Base-by-base conservation (phyloP, 352 stramenopile genomes). In the Globisporangium barbulae region DNA sequence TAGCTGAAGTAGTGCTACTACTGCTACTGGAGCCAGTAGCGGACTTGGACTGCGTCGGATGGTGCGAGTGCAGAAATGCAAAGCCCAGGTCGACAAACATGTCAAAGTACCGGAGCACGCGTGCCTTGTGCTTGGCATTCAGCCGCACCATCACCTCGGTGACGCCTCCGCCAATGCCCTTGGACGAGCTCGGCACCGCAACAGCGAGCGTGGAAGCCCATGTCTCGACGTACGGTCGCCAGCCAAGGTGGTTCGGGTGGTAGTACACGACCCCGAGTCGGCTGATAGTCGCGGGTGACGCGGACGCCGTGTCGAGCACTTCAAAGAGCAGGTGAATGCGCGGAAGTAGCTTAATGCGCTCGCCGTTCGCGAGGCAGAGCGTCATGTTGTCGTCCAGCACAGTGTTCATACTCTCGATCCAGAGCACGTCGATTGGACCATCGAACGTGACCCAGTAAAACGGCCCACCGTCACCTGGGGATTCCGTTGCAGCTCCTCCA, bases 321-420 rank as follows among this genome's bases (percentile, higher is more conserved):
- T 98, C 94, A 65, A 98, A 98, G 2, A 98, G 58, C 67, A 97
- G 79, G 56, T 97, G 94, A 68, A 98, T 98, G 35, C 73, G 78
- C 0, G 72, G 80, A 12, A 93, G 61, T 21, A 97, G 71, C 56
- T 91, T 92, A 41, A 97, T 96, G 2, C 89, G 74, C 63, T 97
- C 90, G 6, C 89, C 89, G 52, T 96, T 97, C 12, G 90, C 86
- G 25, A 97, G 70, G n/a, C 87, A 96, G 0, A 97, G 73, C 45
- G 90, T 96, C 81, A 85, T 94, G 63, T 97, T 97, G 65, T 97
- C 89, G 67, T 97, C 90, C 33, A 97, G 68, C 10, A 97, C 86
- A 0, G 90, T 97, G 70, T 94, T 94, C 78, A 94, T 89, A 54
- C 83, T 92, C 48, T 94, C 85, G 30, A 94, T 92, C 85, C 85